phyloP scores from a whole-genome alignment of 1,284 basidiomycete genomes.

The Microbotryomycetes sp. region DNA sequence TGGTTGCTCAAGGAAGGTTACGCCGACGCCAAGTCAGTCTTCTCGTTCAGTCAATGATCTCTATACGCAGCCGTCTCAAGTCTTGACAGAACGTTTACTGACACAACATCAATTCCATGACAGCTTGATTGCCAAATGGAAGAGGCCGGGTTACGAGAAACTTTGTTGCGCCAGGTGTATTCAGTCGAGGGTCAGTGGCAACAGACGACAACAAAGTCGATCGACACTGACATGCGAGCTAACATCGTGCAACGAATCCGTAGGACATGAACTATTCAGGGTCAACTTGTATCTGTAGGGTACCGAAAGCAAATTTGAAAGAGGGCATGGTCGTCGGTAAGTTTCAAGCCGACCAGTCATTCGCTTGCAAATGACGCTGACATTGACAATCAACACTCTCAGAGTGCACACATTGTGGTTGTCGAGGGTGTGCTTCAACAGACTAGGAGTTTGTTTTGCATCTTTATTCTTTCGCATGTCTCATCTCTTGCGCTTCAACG shows the following conservation, averaged over 20 bases:
- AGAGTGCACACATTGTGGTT: conserved; percentile 38
- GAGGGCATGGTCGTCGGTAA: conserved; percentile 71
- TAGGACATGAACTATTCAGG: conserved; percentile 99
- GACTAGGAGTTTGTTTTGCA: conserved; percentile 19
- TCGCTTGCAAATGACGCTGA: too few relatives aligned
- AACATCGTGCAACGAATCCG: conserved; percentile 13
- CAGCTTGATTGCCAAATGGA: conserved; percentile 98
- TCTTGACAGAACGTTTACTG: too few relatives aligned
- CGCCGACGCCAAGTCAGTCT: conserved; percentile 86
- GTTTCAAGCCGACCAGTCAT: background rate
- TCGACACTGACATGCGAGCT: background rate
- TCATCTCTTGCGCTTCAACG: background rate
- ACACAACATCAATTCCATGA: background rate
- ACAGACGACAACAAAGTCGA: background rate
- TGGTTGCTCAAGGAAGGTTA: conserved; percentile 98
- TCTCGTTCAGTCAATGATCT: background rate
- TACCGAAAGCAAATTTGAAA: conserved; percentile 88
- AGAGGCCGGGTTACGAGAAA: conserved; percentile 97
- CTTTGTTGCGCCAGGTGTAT: conserved; percentile 96
- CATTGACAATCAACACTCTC: too few relatives aligned
- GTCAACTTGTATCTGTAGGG: conserved; percentile 96
- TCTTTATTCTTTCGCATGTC: background rate
- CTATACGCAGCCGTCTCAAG: background rate
- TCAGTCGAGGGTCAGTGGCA: conserved; percentile 66
- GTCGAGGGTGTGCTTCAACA: conserved; percentile 37